Conservation (phyloP, 495 filamentous ascomycete genomes). For the Lineolata rhizophorae region DNA sequence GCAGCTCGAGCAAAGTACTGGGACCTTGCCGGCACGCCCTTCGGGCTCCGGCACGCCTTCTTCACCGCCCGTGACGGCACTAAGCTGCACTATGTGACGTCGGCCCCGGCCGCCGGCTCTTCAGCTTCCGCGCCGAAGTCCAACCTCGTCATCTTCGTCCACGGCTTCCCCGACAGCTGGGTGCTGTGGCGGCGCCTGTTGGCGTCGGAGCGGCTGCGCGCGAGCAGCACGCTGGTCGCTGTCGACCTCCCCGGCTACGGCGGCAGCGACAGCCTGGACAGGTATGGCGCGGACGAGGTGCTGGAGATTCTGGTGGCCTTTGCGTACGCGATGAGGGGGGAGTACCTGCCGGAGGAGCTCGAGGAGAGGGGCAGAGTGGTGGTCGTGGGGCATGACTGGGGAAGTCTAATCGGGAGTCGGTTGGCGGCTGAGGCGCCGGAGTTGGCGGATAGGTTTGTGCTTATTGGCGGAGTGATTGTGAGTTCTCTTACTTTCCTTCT, state of each 20-base stretch:
- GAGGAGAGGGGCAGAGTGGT: slow-evolving; percentile 19
- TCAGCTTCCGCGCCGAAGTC: slow-evolving; percentile 10
- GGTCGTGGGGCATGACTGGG: slow-evolving; percentile 36
- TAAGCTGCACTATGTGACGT: slow-evolving; percentile 29
- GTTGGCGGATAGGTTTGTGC: slow-evolving; percentile 29
- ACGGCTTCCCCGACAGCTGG: slow-evolving; percentile 38
- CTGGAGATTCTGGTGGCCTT: slow-evolving; percentile 28
- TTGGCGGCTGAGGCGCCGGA: slow-evolving; percentile 31
- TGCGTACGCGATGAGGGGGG: slow-evolving; percentile 23
- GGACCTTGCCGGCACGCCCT: slow-evolving; percentile 21
- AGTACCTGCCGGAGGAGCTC: slow-evolving; percentile 13
- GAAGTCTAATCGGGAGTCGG: slow-evolving; percentile 26
- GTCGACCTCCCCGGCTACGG: slow-evolving; percentile 35
- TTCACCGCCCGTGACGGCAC: slow-evolving; percentile 24
- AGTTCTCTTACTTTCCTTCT: slow-evolving; percentile 8
- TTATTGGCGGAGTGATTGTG: slow-evolving; percentile 28
- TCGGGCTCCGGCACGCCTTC: slow-evolving; percentile 25
- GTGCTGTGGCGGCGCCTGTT: slow-evolving; percentile 27
- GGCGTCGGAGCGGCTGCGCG: slow-evolving; percentile 14
- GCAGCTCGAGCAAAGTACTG: slow-evolving; percentile 25
- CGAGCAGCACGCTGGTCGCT: slow-evolving; percentile 22
- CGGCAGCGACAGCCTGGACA: slow-evolving; percentile 24
- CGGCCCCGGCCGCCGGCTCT: not conserved
- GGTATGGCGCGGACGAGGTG: slow-evolving; percentile 26
- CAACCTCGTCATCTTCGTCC: slow-evolving; percentile 30